Percentiles rank a stretch among this genome's conserved stretches.
phyloP scores from a whole-genome alignment of 805 yeast species.

The Spathaspora arborariae region DNA sequence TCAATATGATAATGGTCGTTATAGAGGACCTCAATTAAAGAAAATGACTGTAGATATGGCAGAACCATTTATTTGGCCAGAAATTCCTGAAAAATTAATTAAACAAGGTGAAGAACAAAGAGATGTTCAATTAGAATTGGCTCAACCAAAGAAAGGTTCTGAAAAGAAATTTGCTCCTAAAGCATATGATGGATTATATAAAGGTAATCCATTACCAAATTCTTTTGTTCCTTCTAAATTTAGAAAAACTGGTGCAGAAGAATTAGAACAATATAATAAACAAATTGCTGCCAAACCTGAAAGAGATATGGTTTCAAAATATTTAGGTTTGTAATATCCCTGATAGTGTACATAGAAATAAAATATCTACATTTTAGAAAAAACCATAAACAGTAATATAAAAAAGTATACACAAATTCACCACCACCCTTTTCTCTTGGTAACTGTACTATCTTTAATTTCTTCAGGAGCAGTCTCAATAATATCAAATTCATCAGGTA shows the following conservation, averaged over 20 bases:
- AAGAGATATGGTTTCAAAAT: conserved; percentile 25
- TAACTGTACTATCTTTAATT: not conserved
- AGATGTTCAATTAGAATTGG: conserved; percentile 45
- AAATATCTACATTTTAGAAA: not conserved
- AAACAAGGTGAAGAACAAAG: conserved; percentile 41
- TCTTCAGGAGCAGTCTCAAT: conserved; percentile 27
- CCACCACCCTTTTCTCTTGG: conserved; percentile 7
- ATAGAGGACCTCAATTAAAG: conserved; percentile 76
- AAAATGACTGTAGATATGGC: conserved; percentile 97
- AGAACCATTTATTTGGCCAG: conserved; percentile 96
- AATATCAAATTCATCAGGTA: conserved; percentile 40
- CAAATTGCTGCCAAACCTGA: conserved; percentile 23
- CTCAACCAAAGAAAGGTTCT: conserved; percentile 55
- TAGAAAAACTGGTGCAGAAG: conserved; percentile 22
- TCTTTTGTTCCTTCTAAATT: conserved; percentile 28
- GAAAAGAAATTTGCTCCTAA: conserved; percentile 63
- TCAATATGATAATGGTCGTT: conserved; percentile 58
- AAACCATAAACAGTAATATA: not conserved
- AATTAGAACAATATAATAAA: conserved; percentile 15
- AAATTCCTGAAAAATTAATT: conserved; percentile 35
- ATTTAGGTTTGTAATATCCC: conserved; percentile 23
- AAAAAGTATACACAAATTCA: not conserved
- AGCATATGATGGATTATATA: conserved; percentile 70
- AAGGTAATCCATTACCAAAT: conserved; percentile 40
- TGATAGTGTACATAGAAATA: not conserved